phyloP scores from a whole-genome alignment of 1,284 basidiomycete species.

The Pascua guehoae region DNA sequence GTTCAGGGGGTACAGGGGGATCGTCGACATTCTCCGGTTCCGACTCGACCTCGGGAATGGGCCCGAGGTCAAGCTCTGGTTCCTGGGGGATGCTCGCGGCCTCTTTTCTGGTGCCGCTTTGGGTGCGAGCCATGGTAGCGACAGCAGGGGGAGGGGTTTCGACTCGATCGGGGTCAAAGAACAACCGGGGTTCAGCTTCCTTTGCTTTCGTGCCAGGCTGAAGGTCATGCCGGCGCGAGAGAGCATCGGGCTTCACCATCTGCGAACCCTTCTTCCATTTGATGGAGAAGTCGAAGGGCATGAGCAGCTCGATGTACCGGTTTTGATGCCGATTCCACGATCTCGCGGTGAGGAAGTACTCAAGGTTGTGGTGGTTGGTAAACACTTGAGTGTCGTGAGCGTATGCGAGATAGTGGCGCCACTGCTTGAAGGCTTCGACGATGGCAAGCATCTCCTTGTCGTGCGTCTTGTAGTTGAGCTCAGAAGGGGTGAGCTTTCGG shows the following conservation, averaged over 20 bases:
- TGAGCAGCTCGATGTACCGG: constrained; percentile 46
- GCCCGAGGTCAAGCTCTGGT: too few species aligned
- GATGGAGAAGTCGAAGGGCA: constrained; percentile 48
- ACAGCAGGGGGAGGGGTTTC: too few species aligned
- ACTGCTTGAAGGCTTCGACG: constrained; percentile 47
- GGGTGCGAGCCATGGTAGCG: too few species aligned
- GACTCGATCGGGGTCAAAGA: too few species aligned
- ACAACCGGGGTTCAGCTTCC: too few species aligned
- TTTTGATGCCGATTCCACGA: constrained; percentile 50
- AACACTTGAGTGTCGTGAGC: constrained; percentile 38
- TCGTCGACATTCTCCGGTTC: too few species aligned
- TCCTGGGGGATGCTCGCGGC: too few species aligned
- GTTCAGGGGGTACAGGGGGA: too few species aligned
- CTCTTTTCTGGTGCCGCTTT: too few species aligned
- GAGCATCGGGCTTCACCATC: constrained; percentile 45
- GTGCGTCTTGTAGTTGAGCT: constrained; percentile 54
- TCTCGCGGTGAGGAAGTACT: constrained; percentile 47
- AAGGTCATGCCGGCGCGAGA: constrained; percentile 21
- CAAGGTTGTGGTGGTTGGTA: constrained; percentile 55
- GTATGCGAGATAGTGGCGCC: constrained; percentile 49
- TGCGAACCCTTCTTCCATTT: constrained; percentile 45
- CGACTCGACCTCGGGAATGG: too few species aligned
- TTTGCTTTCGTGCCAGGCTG: too few species aligned
- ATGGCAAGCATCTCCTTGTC: constrained; percentile 56
- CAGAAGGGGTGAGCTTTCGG: constrained; percentile 34